Base-by-base conservation (phyloP, 768 basidiomycete genomes). In the Mycena chlorophos region DNA sequence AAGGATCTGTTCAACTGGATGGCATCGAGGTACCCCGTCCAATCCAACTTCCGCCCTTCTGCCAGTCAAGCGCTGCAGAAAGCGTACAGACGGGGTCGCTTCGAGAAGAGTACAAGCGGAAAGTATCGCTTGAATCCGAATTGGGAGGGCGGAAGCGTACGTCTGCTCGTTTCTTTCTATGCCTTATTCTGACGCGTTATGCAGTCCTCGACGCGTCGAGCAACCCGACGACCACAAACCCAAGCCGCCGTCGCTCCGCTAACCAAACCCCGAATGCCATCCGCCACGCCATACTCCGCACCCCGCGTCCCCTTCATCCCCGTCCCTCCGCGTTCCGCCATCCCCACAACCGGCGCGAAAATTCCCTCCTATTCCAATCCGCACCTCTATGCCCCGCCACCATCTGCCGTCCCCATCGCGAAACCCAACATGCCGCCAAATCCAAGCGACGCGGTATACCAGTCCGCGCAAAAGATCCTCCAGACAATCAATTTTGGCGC, bases 11-110 rank as follows among this genome's bases (percentile, higher is more conserved):
- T 91, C 67, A 73, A 81, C 5, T 91, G 88, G 88, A 94, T 94
- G 88, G 86, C 86, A 3, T 75, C 82, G 27, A 80, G 83, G 34
- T 94, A 91, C 68, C 92, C 92, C 13, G 68, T 94, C 4, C 89
- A 91, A 68, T 85, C 81, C n/a, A 94, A 94, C 73, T 94, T 94
- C 65, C 78, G 92, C 31, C 90, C 92, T 2, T 92, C 89, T 2
- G 92, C 92, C 3, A 91, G 89, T 63, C 92, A 94, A 69, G 92
- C 92, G 5, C 72, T 94, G 51, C 89, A 91, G 69, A 94, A 93
- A 62, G 91, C 92, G 3, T 91, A 76, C 70, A 89, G 86, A 68
- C 79, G 91, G 43, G 91, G 91, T 8, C 77, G 92, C 23, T 79
- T 94, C 51, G 85, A 89, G 66, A 94, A 94, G 67, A 80, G 79